Evolutionary conservation across 352 stramenopile species (phyloP).

Genomic region (Pythium pyrilobum): DNA sequence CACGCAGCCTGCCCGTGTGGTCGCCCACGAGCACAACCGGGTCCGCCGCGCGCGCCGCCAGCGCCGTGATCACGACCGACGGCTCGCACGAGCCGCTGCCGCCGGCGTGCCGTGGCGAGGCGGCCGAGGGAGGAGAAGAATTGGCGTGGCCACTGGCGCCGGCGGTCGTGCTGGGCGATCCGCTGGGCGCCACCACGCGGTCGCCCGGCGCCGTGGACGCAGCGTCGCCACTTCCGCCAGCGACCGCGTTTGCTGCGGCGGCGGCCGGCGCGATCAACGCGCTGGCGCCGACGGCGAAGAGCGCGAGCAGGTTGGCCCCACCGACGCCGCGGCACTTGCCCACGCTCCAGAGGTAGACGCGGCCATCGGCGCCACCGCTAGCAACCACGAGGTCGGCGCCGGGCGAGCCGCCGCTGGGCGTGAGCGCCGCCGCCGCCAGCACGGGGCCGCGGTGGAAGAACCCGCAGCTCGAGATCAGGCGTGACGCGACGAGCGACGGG

Average conservation of each 20-base stretch:
- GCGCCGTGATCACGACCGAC: conserved; percentile 34
- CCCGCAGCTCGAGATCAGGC: conserved; percentile 38
- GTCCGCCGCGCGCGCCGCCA: conserved; percentile 41
- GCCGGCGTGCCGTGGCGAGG: too few species aligned
- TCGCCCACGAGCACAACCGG: conserved; percentile 63
- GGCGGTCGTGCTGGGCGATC: too few species aligned
- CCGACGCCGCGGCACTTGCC: conserved; percentile 33
- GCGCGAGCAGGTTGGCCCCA: conserved; percentile 27
- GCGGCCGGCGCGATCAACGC: background rate
- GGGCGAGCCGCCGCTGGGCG: conserved; percentile 44
- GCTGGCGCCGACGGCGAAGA: conserved; percentile 30
- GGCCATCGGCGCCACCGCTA: conserved; percentile 40
- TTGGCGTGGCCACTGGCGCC: too few species aligned
- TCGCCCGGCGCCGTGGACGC: too few species aligned
- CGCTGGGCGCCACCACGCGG: too few species aligned
- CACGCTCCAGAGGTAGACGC: conserved; percentile 50
- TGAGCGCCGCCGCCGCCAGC: conserved; percentile 42
- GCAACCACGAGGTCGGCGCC: conserved; percentile 42
- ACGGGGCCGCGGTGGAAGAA: conserved; percentile 46
- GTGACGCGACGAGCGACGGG: conserved; percentile 16
- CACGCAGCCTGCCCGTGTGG: conserved; percentile 47
- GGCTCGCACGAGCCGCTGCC: conserved; percentile 4
- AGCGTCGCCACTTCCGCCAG: too few species aligned
- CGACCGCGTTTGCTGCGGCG: background rate
- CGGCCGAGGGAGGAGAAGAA: too few species aligned